These are phyloP conservation scores for Colletotrichum salicis DNA, from an alignment of 2,329 filamentous ascomycete species.

Conservation along the genomic window DNA sequence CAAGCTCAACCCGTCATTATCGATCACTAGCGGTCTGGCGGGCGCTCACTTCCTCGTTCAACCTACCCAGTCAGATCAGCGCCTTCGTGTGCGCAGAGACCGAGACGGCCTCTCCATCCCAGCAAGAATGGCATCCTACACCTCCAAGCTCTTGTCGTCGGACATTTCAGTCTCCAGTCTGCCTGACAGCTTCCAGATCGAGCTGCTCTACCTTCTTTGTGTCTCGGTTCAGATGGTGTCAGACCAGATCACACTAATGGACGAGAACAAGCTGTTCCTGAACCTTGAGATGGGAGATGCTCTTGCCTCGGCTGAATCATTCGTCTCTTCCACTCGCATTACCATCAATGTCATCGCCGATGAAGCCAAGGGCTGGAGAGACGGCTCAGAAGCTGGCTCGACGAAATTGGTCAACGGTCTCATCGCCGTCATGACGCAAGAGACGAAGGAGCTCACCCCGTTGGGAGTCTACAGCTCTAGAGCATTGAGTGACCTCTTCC, in stretches of 20 bases:
- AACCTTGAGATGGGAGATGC: conserved; percentile 49
- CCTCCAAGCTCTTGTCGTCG: conserved; percentile 64
- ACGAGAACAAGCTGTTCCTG: conserved; percentile 59
- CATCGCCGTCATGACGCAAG: conserved; percentile 55
- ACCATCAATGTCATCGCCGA: conserved; percentile 48
- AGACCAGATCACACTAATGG: conserved; percentile 63
- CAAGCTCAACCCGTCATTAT: conserved; percentile 70
- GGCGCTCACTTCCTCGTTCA: conserved; percentile 75
- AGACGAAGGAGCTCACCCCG: conserved; percentile 54
- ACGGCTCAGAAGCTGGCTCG: conserved; percentile 44
- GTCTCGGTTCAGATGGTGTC: conserved; percentile 62
- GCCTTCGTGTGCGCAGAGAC: conserved; percentile 63
- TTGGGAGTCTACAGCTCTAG: conserved; percentile 64
- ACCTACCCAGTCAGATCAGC: conserved; percentile 37
- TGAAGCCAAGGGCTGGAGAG: conserved; percentile 51
- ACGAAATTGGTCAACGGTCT: conserved; percentile 54
- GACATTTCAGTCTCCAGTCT: conserved; percentile 52
- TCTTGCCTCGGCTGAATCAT: conserved; percentile 53
- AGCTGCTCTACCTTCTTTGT: conserved; percentile 62
- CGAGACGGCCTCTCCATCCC: conserved; percentile 76
- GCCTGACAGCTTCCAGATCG: conserved; percentile 55
- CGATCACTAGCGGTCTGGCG: conserved; percentile 78
- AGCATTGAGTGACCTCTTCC: conserved; percentile 61
- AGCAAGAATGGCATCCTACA: conserved; percentile 80
- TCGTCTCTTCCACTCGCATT: conserved; percentile 54